Base-by-base conservation (phyloP, 148 eudicot species). In the Vaccinium macrocarpon region DNA sequence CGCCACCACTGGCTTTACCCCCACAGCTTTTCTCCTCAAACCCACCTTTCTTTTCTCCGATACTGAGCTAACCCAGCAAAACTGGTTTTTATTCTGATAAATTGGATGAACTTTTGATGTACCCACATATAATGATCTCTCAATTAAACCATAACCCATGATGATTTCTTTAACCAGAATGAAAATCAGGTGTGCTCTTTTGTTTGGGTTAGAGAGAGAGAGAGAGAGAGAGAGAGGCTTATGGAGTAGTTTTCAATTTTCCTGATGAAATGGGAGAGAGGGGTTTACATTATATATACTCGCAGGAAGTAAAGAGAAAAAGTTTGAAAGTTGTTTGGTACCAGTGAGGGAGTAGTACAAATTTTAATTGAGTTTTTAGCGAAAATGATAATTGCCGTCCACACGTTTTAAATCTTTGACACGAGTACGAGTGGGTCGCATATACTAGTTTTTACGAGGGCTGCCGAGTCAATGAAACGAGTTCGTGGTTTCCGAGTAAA, bases 91-190 rank as follows among this genome's bases (percentile, higher is more conserved):
- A 9, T 21, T 18, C 78, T 68, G 79, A n/a, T 76, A 0, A 59
- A 62, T 84, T 15, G 73, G 35, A 42, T 78, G 77, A 15, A 78
- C 56, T 46, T 82, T 88, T 21, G 87, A 48, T 83, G 91, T 81
- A 10, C 90, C 73, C 11, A 88, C 38, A 59, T 86, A 78, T 2
- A 86, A 73, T 9, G 88, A 76, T 84, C 74, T 85, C 15, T 89
- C 89, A 53, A 89, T 29, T 49, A 89, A 12, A 53, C 90, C 81
- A 57, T 83, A 72, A 38, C 90, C 90, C 88, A 89, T 78, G 3
- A 89, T 78, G 3, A 92, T 70, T 84, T 90, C 88, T 81, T 88
- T 92, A 6, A 82, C 72, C 35, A 85, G 75, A 50, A 8, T 50
- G 23, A 19, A 23, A 21, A 61, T 21, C 23, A 3, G 71, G 32